Conservation (phyloP, 768 basidiomycete genomes). For the Paxillus involutus region DNA sequence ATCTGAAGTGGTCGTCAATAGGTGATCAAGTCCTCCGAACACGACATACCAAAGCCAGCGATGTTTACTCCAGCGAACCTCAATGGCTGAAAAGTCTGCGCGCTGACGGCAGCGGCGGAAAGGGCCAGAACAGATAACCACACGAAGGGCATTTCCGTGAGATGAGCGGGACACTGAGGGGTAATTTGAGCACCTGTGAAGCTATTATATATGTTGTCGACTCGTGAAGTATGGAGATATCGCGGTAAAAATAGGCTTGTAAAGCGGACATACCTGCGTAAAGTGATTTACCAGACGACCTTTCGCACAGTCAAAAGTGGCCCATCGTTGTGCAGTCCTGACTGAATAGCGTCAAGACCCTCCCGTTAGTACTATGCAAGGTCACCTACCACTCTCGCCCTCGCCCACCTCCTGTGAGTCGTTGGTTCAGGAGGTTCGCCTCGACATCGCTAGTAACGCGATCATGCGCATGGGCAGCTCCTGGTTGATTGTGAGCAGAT, state of each 20-base stretch:
- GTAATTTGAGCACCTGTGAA: neutral
- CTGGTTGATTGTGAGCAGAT: too few species aligned
- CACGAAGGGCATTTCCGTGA: conserved; percentile 16
- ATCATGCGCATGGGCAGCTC: too few species aligned
- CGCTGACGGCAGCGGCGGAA: conserved; percentile 13
- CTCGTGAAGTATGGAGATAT: neutral
- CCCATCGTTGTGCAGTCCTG: neutral
- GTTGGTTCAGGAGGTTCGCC: too few species aligned
- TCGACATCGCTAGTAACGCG: too few species aligned
- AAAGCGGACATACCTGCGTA: neutral
- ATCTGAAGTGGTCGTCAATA: conserved; percentile 21
- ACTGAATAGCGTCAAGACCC: neutral
- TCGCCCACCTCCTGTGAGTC: too few species aligned
- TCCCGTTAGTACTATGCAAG: too few species aligned
- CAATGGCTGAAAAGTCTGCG: conserved; percentile 23
- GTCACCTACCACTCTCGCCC: too few species aligned
- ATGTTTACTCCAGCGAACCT: conserved; percentile 50
- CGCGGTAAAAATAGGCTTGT: conserved; percentile 6
- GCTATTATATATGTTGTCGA: conserved; percentile 11
- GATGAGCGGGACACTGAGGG: neutral
- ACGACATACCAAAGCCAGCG: conserved; percentile 43
- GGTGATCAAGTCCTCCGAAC: neutral
- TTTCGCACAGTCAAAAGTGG: conserved; percentile 3
- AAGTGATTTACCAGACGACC: neutral
- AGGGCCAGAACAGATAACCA: conserved; percentile 12